phyloP scores from a whole-genome alignment of 1,139 yeast species.

The Taiozyma sp. region DNA sequence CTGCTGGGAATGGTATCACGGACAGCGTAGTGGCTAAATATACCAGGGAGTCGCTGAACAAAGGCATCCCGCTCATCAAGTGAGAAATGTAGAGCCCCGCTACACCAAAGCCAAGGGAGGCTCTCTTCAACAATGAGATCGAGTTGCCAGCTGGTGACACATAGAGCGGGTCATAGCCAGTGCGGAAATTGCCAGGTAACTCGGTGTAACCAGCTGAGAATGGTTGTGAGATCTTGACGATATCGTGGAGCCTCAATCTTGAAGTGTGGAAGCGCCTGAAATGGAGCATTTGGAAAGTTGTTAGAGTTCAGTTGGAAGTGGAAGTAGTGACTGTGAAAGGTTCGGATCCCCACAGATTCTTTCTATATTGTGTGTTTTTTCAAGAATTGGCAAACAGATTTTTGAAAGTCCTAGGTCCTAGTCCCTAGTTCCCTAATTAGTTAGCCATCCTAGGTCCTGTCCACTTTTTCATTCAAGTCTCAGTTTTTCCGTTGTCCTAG shows the following conservation, averaged over 20 bases:
- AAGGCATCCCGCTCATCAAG: slow-evolving; percentile 49
- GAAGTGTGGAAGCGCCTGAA: slow-evolving; percentile 2
- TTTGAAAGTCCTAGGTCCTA: not conserved
- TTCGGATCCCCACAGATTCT: too few species aligned
- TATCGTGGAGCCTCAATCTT: not conserved
- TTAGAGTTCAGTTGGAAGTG: too few species aligned
- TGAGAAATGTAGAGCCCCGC: slow-evolving; percentile 53
- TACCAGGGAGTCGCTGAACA: slow-evolving; percentile 53
- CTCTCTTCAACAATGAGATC: slow-evolving; percentile 49
- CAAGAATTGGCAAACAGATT: too few species aligned
- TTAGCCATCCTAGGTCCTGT: not conserved
- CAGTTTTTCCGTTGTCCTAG: not conserved
- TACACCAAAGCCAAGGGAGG: slow-evolving; percentile 50
- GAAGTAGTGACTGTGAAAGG: too few species aligned
- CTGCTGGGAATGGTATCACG: slow-evolving; percentile 43
- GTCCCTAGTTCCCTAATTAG: not conserved
- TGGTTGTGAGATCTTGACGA: slow-evolving; percentile 15
- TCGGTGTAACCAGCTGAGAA: slow-evolving; percentile 27
- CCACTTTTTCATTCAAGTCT: not conserved
- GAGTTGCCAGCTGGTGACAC: slow-evolving; percentile 53
- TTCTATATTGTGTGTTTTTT: too few species aligned
- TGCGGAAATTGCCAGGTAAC: slow-evolving; percentile 38
- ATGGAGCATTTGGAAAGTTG: not conserved
- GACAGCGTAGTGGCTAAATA: slow-evolving; percentile 36
- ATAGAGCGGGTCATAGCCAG: slow-evolving; percentile 51